Evolutionary conservation across 2,329 filamentous ascomycete genomes (phyloP).

Genomic region (Fusarium denticulatum): DNA sequence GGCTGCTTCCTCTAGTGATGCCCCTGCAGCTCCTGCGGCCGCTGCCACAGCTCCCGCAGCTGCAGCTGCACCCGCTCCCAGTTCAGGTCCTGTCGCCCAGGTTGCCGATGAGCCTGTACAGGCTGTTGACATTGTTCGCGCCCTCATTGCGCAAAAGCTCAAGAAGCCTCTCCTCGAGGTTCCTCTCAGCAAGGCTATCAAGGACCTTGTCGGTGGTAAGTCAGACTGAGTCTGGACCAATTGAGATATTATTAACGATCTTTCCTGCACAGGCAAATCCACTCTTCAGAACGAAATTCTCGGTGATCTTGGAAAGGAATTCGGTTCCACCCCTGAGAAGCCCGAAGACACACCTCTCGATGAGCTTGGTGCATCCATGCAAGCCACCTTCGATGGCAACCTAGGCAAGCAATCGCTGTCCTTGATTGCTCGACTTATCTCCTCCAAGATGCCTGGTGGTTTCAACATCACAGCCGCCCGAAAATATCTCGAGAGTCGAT

Average conservation of each 20-base stretch:
- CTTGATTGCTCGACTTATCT: slow-evolving; percentile 92
- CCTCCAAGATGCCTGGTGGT: slow-evolving; percentile 98
- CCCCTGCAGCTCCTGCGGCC: slow-evolving; percentile 63
- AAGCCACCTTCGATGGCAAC: slow-evolving; percentile 98
- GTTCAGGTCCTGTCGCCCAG: slow-evolving; percentile 85
- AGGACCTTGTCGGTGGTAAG: slow-evolving; percentile 96
- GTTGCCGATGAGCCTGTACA: slow-evolving; percentile 88
- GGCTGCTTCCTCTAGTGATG: slow-evolving; percentile 58
- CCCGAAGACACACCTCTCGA: slow-evolving; percentile 97
- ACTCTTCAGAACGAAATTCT: slow-evolving; percentile 99
- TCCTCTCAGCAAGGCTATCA: slow-evolving; percentile 95
- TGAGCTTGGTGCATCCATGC: slow-evolving; percentile 94
- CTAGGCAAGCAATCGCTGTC: slow-evolving; percentile 96
- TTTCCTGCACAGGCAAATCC: slow-evolving; percentile 78
- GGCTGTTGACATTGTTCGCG: slow-evolving; percentile 88
- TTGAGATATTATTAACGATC: slow-evolving; percentile 18
- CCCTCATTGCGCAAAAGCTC: slow-evolving; percentile 94
- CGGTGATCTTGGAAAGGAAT: slow-evolving; percentile 97
- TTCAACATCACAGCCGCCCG: slow-evolving; percentile 98
- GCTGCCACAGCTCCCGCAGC: slow-evolving; percentile 65
- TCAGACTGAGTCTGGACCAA: slow-evolving; percentile 26
- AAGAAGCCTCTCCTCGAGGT: slow-evolving; percentile 93
- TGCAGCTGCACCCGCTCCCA: slow-evolving; percentile 68
- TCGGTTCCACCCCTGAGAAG: slow-evolving; percentile 97
- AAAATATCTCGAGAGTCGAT: slow-evolving; percentile 94